Conservation (phyloP, 495 filamentous ascomycete species). For the Trichodelitschia bisporula region DNA sequence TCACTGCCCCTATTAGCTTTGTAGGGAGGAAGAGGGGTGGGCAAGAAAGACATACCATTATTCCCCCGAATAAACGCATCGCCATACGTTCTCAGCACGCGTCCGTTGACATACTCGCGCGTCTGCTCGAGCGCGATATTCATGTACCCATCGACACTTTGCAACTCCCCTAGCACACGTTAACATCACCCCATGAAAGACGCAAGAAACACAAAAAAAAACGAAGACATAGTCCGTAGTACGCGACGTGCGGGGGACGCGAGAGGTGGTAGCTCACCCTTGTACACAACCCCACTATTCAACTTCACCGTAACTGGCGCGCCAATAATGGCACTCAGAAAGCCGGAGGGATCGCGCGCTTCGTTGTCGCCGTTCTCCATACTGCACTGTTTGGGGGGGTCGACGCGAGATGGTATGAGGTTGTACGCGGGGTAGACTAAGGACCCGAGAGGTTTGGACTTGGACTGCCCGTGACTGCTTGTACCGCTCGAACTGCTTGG, state of each 20-base stretch:
- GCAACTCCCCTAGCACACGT: conserved; percentile 44
- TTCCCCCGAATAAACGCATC: conserved; percentile 95
- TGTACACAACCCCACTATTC: conserved; percentile 88
- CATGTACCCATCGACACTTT: conserved; percentile 97
- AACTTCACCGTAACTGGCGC: conserved; percentile 82
- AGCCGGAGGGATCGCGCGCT: conserved; percentile 71
- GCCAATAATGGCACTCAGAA: conserved; percentile 79
- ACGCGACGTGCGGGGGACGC: background rate
- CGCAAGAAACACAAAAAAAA: background rate
- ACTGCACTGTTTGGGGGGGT: background rate
- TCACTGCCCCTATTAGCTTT: conserved; percentile 21
- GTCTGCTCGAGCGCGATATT: conserved; percentile 94
- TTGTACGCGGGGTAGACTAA: background rate
- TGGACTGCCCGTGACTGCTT: background rate
- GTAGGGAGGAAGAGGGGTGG: background rate
- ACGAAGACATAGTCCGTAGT: background rate
- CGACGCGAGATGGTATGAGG: conserved; percentile 1
- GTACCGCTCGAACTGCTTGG: background rate
- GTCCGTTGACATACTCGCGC: conserved; percentile 70
- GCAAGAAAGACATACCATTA: conserved; percentile 37
- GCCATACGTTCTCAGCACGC: conserved; percentile 56
- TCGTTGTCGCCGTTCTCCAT: conserved; percentile 60
- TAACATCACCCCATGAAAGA: conserved; percentile 1
- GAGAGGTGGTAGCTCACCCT: conserved; percentile 28
- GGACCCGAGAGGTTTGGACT: background rate